Evolutionary conservation across 192 early-diverging fungal genomes (phyloP), one percentile per base, ranked within the genome.

Genomic region (Podila epigama): DNA sequence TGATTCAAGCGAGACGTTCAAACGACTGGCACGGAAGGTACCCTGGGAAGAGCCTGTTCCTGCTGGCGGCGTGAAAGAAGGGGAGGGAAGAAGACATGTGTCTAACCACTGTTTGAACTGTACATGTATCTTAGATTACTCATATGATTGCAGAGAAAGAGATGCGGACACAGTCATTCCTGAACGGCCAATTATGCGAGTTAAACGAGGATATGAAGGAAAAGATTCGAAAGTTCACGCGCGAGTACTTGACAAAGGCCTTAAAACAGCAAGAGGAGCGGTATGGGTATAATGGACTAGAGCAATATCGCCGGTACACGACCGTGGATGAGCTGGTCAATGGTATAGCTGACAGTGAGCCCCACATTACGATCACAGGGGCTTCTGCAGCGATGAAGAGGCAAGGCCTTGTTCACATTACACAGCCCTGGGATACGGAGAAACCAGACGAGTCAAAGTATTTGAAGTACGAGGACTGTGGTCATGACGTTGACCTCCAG

Each of bases 131-230:
- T 22, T 48, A 48, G 66, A 82, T 86, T 15, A 86, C 85, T 29
- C 85, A 86, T 50, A 81, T 84, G 59, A 80, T 86, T 53, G 79
- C 82, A 2, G 85, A 86, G 15, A 71, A 79, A n/a, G 85, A 86
- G 54, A 72, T 69, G 50, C 75, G 80, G 11, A 73, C 82, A 11
- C 66, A 68, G 37, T n/a, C 73, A 13, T 77, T 66, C 66, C 63
- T 59, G 66, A 34, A 69, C 2, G 64, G 83, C 29, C 82, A 83
- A 54, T 32, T 83, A 5, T 59, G 68, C 1, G 58, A 80, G 29
- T 53, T 86, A 31, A 86, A 55, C 20, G 41, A 60, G 27, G 72
- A 42, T 2, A 64, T 84, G 5, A 71, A 83, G 32, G 70, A 66
- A 35, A 86, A 86, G 70, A 86, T 86, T 28, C 81, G 82, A 33